Evolutionary conservation across 352 stramenopile species (phyloP), one percentile per base, ranked within the genome.

Genomic region (Phytophthora rubi): DNA sequence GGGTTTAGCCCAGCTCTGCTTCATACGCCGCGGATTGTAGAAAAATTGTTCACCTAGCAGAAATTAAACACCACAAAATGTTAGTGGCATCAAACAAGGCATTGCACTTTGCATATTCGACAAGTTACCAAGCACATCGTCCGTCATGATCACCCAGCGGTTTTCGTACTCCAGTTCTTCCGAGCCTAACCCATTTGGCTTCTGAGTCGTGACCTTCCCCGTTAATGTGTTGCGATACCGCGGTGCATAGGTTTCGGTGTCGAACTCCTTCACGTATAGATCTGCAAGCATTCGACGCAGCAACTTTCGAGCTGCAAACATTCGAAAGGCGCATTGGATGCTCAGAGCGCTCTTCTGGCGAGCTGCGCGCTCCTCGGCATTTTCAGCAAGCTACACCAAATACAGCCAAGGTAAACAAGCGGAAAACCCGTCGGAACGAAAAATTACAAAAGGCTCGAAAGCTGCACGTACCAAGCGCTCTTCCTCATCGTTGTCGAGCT

Each of bases 261-360:
- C 72, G 44, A 90, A 91, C 21, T 90, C 79, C 52, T 91, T 93
- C 10, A 86, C 69, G 56, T 89, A 88, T 30, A 78, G 59, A 30
- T 70, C 55, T 15, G 73, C 63, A 45, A 93, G 81, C 61, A 89
- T 77, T 10, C 71, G 53, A 8, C 82, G 78, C 12, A 94, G 73
- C 3, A 78, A 56, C 59, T 83, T 81, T 8, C 81, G 71, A 3
- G 85, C 85, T 3, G 76, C 61, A 53, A 84, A 91, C 74, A 85
- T 79, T 4, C 84, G 84, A 33, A 83, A 90, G 3, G 71, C 83
- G 37, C 82, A 82, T 59, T 93, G 83, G 42, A 94, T 74, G 3
- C 59, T 26, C 9, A 91, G 21, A 2, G 76, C 75, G 37, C 76
- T 86, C 47, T 80, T 79, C 51, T 89, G 68, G 3, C 78, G 76